phyloP scores from a whole-genome alignment of 2,329 filamentous ascomycete genomes.

The Botrytis byssoidea region DNA sequence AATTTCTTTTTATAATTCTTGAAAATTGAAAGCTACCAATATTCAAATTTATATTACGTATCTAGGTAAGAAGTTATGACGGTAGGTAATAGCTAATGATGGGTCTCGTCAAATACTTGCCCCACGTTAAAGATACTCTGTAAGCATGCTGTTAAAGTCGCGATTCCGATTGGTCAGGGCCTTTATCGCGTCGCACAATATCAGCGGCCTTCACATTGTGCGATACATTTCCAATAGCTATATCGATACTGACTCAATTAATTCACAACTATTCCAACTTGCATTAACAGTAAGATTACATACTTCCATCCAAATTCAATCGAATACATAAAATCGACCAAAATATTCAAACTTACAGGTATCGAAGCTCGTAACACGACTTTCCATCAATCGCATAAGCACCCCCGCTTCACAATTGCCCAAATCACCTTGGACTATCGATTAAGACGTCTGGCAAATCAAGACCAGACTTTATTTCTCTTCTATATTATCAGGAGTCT shows the following conservation, averaged over 20 bases:
- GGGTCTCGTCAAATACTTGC: constrained; percentile 9
- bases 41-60: neutral
- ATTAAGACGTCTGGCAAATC: constrained; percentile 23
- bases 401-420: constrained; percentile 8
- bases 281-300: neutral
- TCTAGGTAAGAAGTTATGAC: neutral
- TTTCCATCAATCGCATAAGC: constrained; percentile 2
- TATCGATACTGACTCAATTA: neutral
- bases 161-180: neutral
- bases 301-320: neutral
- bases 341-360: neutral
- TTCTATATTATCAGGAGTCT: constrained; percentile 37
- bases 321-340: neutral
- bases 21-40: neutral
- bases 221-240: neutral
- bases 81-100: neutral
- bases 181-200: constrained; percentile 8
- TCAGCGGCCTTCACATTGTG: neutral
- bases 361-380: neutral
- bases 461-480: constrained; percentile 13
- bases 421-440: constrained; percentile 1
- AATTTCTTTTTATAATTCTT: neutral
- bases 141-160: constrained; percentile 4
- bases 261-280: neutral
- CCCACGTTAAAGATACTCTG: neutral